Percentiles rank a stretch among this genome's conserved stretches.
Conservation (phyloP, 371 early-diverging fungal species). For the Lichtheimia corymbifera region DNA sequence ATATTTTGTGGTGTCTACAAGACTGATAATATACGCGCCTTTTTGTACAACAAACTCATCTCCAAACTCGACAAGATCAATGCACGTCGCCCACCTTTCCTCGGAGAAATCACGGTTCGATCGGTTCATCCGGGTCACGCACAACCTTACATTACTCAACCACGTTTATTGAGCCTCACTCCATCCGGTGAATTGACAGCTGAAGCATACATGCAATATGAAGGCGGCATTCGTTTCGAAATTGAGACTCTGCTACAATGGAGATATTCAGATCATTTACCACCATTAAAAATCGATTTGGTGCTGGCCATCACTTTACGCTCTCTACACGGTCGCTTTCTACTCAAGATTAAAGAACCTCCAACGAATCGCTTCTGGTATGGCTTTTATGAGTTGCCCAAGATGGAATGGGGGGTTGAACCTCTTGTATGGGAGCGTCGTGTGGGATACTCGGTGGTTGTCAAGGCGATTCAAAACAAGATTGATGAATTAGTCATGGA, state of each 20-base stretch:
- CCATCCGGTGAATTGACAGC: constrained; percentile 73
- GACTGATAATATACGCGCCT: constrained; percentile 60
- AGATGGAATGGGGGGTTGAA: constrained; percentile 78
- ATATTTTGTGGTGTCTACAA: constrained; percentile 72
- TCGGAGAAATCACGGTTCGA: constrained; percentile 81
- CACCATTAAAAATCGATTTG: constrained; percentile 73
- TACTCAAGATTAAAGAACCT: constrained; percentile 80
- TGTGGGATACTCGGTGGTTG: constrained; percentile 76
- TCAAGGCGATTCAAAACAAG: constrained; percentile 82
- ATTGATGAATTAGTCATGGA: constrained; percentile 82
- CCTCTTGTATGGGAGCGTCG: constrained; percentile 87
- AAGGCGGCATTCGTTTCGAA: constrained; percentile 73
- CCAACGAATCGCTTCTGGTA: constrained; percentile 91
- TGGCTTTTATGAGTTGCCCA: constrained; percentile 83
- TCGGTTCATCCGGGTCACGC: constrained; percentile 80
- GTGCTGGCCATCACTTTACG: constrained; percentile 77
- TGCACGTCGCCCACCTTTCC: constrained; percentile 71
- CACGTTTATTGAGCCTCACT: constrained; percentile 67
- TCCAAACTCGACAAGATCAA: constrained; percentile 68
- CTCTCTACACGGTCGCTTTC: constrained; percentile 72
- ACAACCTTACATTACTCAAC: constrained; percentile 79
- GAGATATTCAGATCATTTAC: constrained; percentile 53
- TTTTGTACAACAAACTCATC: constrained; percentile 67
- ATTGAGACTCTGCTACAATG: constrained; percentile 68
- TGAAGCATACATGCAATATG: constrained; percentile 79